Percentiles rank a stretch among this genome's conserved stretches.
These are phyloP conservation scores for Rhodotorula taiwanensis DNA, from an alignment of 768 basidiomycete genomes.

Conservation along the genomic window DNA sequence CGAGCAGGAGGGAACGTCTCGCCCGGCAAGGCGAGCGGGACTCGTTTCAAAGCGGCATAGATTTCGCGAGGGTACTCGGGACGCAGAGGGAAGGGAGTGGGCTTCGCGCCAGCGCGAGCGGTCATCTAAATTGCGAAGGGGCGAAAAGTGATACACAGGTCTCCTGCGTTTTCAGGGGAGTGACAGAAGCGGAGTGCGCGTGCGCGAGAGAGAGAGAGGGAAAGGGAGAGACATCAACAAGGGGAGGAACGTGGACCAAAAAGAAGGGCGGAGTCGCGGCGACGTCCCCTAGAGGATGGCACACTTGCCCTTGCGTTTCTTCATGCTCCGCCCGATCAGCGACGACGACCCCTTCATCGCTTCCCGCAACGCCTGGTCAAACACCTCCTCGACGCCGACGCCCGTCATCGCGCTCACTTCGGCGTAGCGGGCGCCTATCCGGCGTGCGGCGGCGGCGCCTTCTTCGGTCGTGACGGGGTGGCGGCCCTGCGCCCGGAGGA, in stretches of 20 bases:
- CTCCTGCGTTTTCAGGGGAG: not conserved
- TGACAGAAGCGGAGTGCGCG: no score
- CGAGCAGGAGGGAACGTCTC: no score
- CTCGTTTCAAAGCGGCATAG: not conserved
- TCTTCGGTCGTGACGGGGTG: conserved; percentile 71
- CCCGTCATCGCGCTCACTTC: conserved; percentile 96
- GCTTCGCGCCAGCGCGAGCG: not conserved
- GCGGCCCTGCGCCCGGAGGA: conserved; percentile 75
- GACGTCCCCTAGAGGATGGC: conserved; percentile 27
- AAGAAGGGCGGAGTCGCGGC: not conserved
- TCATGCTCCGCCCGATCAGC: conserved; percentile 40
- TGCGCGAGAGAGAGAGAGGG: not conserved
- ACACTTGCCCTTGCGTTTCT: conserved; percentile 23
- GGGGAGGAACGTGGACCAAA: no score
- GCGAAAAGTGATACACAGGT: not conserved
- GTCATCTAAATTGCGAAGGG: no score
- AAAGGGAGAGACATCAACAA: no score
- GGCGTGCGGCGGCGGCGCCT: conserved; percentile 74
- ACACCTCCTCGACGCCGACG: conserved; percentile 81
- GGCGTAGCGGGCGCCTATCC: conserved; percentile 78
- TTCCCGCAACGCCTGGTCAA: conserved; percentile 73
- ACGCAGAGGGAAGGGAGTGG: not conserved
- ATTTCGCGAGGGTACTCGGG: no score
- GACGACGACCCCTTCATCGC: conserved; percentile 70
- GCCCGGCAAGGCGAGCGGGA: not conserved